Evolutionary conservation across 176 grass and related monocot genomes (phyloP).

Genomic region (Oryza australiensis): DNA sequence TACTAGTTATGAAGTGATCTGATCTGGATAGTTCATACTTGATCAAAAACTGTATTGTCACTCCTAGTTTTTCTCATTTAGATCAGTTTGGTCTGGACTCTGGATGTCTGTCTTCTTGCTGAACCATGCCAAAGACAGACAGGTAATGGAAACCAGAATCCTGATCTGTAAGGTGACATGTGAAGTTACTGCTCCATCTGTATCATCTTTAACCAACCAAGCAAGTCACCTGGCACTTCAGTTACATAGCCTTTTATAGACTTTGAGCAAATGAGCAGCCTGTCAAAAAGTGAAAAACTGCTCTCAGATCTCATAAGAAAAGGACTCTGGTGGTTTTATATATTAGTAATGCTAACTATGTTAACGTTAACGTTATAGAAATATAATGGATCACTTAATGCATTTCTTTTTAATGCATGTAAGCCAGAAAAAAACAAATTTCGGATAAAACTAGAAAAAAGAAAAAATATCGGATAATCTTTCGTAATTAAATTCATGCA

Average conservation of each 20-base stretch:
- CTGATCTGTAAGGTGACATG: not conserved
- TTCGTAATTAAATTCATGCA: no score
- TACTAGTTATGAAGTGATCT: not conserved
- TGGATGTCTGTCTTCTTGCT: not conserved
- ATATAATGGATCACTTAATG: no score
- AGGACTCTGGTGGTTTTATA: not conserved
- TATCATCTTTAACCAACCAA: not conserved
- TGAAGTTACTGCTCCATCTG: not conserved
- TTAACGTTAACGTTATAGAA: no score
- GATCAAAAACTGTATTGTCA: slow-evolving; percentile 7
- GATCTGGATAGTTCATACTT: not conserved
- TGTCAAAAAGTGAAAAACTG: not conserved
- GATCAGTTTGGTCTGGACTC: not conserved
- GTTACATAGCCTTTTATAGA: not conserved
- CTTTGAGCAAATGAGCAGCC: not conserved
- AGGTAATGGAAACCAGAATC: not conserved
- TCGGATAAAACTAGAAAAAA: no score
- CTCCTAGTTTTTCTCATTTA: not conserved
- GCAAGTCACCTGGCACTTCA: not conserved
- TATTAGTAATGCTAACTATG: no score
- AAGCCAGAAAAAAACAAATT: no score
- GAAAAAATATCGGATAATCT: no score
- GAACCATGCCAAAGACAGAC: not conserved
- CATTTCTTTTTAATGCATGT: no score
- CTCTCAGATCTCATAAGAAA: not conserved